Evolutionary conservation across 164 flowering plant species (phyloP).

Genomic region (Vitis cinerea): DNA sequence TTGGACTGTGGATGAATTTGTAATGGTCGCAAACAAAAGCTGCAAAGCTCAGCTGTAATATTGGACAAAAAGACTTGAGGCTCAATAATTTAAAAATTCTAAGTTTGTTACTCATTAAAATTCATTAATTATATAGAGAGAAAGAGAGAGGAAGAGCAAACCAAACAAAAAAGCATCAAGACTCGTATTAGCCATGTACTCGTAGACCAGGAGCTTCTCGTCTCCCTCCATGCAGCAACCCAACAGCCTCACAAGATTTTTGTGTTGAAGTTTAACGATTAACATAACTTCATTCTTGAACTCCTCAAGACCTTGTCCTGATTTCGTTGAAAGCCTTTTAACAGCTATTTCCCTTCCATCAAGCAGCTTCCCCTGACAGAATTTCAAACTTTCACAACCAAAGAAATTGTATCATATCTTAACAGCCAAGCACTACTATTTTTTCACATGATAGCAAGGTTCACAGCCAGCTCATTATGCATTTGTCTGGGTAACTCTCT

Average conservation of each 20-base stretch:
- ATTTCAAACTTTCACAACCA: neutral
- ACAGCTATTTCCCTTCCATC: conserved; percentile 45
- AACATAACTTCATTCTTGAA: conserved; percentile 43
- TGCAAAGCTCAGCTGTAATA: no score
- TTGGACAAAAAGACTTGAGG: no score
- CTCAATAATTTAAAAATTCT: no score
- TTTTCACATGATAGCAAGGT: neutral
- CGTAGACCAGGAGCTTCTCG: conserved; percentile 49
- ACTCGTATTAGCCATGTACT: conserved; percentile 47
- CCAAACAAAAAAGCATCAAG: conserved; percentile 45
- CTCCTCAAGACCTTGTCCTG: conserved; percentile 42
- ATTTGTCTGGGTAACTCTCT: no score
- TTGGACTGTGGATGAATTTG: no score
- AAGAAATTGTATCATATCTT: neutral
- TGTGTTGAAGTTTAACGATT: conserved; percentile 47
- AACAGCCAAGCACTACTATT: neutral
- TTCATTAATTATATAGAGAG: no score
- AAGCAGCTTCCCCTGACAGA: conserved; percentile 34
- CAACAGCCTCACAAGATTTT: conserved; percentile 49
- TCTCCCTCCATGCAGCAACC: conserved; percentile 42
- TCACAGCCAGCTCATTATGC: neutral
- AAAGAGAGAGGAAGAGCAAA: conserved; percentile 3
- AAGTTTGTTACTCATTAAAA: no score
- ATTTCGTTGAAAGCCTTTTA: conserved; percentile 36
- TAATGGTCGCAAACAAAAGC: no score